phyloP scores from a whole-genome alignment of 805 yeast species.

The Torulaspora franciscae region DNA sequence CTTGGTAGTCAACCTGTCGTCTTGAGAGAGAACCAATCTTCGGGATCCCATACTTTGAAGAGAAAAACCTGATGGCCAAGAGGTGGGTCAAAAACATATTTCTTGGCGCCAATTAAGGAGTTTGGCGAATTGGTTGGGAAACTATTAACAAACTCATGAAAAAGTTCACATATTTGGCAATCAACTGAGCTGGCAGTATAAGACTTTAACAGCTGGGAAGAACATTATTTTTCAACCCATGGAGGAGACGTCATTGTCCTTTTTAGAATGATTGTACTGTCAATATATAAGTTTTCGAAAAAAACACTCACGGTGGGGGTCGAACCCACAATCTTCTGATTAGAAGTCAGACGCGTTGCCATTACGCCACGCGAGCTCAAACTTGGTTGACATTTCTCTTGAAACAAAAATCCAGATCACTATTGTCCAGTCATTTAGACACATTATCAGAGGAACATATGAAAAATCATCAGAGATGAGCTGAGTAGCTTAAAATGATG shows the following conservation, averaged over 20 bases:
- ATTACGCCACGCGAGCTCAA: slow-evolving; percentile 49
- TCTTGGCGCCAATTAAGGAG: not conserved
- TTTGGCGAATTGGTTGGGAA: too few relatives aligned
- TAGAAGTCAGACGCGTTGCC: slow-evolving; percentile 56
- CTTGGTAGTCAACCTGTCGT: slow-evolving; percentile 9
- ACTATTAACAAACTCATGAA: too few relatives aligned
- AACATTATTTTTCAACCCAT: too few relatives aligned
- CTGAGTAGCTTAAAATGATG: not conserved
- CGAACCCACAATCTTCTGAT: slow-evolving; percentile 54
- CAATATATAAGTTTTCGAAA: too few relatives aligned
- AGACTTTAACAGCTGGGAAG: too few relatives aligned
- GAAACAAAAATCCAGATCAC: not conserved
- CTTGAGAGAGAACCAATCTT: slow-evolving; percentile 10
- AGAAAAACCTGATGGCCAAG: slow-evolving; percentile 4
- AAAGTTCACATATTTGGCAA: too few relatives aligned
- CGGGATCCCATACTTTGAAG: slow-evolving; percentile 11
- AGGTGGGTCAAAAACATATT: slow-evolving; percentile 8
- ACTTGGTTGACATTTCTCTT: not conserved
- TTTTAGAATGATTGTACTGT: too few relatives aligned
- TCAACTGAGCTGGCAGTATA: not conserved
- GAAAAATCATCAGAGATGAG: not conserved
- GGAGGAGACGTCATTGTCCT: too few relatives aligned
- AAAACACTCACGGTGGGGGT: slow-evolving; percentile 49
- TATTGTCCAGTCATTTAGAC: not conserved
- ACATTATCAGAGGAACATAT: not conserved